phyloP scores from a whole-genome alignment of 2,329 filamentous ascomycete genomes.

The Domatiomyces catenatus region DNA sequence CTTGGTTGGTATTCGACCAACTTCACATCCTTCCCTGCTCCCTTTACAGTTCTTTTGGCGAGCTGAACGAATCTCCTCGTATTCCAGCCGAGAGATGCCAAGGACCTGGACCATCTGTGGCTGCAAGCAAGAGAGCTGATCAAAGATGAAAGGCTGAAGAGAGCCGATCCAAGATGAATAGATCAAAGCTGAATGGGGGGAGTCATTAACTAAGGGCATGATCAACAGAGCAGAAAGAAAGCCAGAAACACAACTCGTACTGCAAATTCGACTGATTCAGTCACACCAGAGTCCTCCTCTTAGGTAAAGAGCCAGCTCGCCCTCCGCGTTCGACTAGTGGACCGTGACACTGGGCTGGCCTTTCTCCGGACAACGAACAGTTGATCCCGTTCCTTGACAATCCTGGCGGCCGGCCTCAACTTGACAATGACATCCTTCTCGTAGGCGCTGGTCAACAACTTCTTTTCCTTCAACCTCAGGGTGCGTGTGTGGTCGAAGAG shows the following conservation, averaged over 20 bases:
- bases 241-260: no score
- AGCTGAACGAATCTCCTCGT: background rate
- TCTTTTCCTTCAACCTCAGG: slow-evolving; percentile 33
- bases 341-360: slow-evolving; percentile 15
- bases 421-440: slow-evolving; percentile 15
- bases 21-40: background rate
- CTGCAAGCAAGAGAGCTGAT: background rate
- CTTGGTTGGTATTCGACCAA: background rate
- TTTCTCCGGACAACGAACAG: slow-evolving; percentile 34
- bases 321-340: slow-evolving; percentile 5
- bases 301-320: slow-evolving; percentile 15
- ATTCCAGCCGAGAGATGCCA: background rate
- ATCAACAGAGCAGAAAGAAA: no score
- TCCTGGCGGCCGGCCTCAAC: slow-evolving; percentile 7
- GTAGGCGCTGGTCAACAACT: slow-evolving; percentile 15
- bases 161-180: no score
- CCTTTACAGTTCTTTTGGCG: background rate
- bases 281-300: background rate
- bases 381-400: slow-evolving; percentile 29
- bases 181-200: no score
- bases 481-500: slow-evolving; percentile 57
- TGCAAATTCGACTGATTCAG: no score
- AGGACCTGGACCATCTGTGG: no score
- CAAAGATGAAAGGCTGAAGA: no score
- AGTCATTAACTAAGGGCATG: no score